A percentile compares a stretch with the other conserved stretches of the same genome.
Conservation (phyloP, 495 filamentous ascomycete genomes). For the Elasticomyces elasticus region DNA sequence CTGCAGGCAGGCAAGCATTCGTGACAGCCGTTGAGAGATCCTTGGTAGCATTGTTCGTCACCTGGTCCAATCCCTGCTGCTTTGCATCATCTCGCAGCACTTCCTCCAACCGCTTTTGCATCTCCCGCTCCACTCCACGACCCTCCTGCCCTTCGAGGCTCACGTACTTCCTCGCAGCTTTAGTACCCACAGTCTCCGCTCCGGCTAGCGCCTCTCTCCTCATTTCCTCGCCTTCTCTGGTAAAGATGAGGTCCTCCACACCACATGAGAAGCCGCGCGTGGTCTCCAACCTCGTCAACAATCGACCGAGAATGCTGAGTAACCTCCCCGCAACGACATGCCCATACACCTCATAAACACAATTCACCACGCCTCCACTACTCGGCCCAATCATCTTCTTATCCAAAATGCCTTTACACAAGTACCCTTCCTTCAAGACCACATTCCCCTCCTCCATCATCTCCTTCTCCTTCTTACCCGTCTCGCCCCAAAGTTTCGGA, state of each 20-base stretch:
- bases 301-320: constrained; percentile 76
- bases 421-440: constrained; percentile 74
- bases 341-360: constrained; percentile 88
- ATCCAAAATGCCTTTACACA: constrained; percentile 85
- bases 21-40: constrained; percentile 73
- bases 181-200: constrained; percentile 63
- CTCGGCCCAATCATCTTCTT: constrained; percentile 89
- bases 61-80: constrained; percentile 73
- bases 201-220: constrained; percentile 60
- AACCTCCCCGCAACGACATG: constrained; percentile 74
- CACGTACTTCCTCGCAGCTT: constrained; percentile 84
- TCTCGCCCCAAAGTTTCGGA: constrained; percentile 62
- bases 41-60: constrained; percentile 63
- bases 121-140: constrained; percentile 52
- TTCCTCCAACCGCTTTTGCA: constrained; percentile 71
- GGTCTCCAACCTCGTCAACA: constrained; percentile 80
- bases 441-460: constrained; percentile 53
- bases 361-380: constrained; percentile 79
- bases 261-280: constrained; percentile 95
- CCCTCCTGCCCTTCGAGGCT: constrained; percentile 59
- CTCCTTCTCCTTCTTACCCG: too few relatives aligned
- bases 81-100: constrained; percentile 85
- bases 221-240: constrained; percentile 61
- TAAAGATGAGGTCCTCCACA: constrained; percentile 90
- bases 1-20: constrained; percentile 62